Percentiles rank a stretch among this genome's conserved stretches.
These are phyloP conservation scores for Coemansia sp. DNA, from an alignment of 192 early-diverging fungal species.

Conservation along the genomic window DNA sequence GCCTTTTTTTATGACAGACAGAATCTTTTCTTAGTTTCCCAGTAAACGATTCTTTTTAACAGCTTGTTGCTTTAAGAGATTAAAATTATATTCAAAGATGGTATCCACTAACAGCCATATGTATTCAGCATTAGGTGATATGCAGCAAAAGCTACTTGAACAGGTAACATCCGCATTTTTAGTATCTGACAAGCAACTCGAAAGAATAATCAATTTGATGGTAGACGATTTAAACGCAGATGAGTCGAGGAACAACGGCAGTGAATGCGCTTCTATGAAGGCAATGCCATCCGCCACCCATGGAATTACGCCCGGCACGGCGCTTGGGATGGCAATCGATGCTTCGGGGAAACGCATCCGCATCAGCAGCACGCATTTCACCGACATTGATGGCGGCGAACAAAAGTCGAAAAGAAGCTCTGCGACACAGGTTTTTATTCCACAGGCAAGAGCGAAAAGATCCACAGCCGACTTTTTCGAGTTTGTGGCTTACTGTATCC, in stretches of 20 bases:
- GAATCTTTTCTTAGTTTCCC: no score
- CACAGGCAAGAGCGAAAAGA: constrained; percentile 49
- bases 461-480: constrained; percentile 59
- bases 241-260: constrained; percentile 65
- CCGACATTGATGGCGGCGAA: constrained; percentile 50
- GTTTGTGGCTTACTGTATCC: constrained; percentile 83
- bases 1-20: no score
- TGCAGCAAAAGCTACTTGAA: constrained; percentile 52
- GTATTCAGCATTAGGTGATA: not conserved
- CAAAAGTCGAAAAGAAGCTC: constrained; percentile 20
- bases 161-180: constrained; percentile 47
- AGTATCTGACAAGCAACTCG: constrained; percentile 21
- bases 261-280: constrained; percentile 67
- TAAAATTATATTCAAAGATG: not conserved
- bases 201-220: constrained; percentile 41
- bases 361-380: constrained; percentile 76
- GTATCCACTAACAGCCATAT: not conserved
- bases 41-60: not conserved
- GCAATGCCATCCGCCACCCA: constrained; percentile 47
- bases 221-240: constrained; percentile 19
- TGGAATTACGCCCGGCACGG: constrained; percentile 71
- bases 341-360: constrained; percentile 82
- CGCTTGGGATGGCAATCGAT: constrained; percentile 88
- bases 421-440: constrained; percentile 57
- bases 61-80: not conserved